These are phyloP conservation scores for Hypoxylon sp. DNA, from an alignment of 2,329 filamentous ascomycete genomes.

Conservation along the genomic window DNA sequence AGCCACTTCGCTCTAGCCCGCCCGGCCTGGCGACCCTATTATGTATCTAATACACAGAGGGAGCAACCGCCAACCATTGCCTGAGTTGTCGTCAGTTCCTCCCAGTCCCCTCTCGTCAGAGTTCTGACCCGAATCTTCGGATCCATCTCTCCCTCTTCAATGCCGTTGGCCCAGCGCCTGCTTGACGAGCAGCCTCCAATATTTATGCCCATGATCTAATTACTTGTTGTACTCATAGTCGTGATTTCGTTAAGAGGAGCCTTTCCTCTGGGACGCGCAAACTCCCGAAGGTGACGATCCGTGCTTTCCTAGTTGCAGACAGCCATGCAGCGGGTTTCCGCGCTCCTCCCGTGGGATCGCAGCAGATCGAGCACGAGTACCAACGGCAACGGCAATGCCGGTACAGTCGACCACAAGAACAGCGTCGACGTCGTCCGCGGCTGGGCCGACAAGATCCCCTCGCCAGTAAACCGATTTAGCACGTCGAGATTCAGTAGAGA, in stretches of 20 bases:
- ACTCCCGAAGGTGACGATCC: constrained; percentile 39
- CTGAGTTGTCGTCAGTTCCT: constrained; percentile 40
- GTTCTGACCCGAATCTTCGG: constrained; percentile 39
- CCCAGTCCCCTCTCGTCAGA: constrained; percentile 31
- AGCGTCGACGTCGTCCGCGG: constrained; percentile 59
- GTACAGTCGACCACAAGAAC: constrained; percentile 55
- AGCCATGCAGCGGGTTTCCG: constrained; percentile 64
- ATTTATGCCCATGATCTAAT: constrained; percentile 27
- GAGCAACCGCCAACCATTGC: constrained; percentile 31
- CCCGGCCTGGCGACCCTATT: constrained; percentile 40
- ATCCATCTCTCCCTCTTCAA: constrained; percentile 33
- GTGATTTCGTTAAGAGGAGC: constrained; percentile 24
- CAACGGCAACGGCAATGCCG: constrained; percentile 55
- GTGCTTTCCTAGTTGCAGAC: constrained; percentile 37
- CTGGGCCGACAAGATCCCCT: constrained; percentile 65
- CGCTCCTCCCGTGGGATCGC: constrained; percentile 60
- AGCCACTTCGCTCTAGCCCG: constrained; percentile 45
- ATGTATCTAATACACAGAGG: constrained; percentile 33
- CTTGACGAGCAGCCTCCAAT: constrained; percentile 23
- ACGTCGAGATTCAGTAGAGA: constrained; percentile 77
- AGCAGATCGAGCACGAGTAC: constrained; percentile 49
- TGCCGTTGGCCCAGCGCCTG: constrained; percentile 37
- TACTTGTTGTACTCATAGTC: constrained; percentile 21
- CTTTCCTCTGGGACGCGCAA: constrained; percentile 33
- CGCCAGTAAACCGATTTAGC: constrained; percentile 76